Percentiles rank a stretch among this genome's conserved stretches.
phyloP scores from a whole-genome alignment of 75 land plant genomes.

The Gnetum montanum region DNA sequence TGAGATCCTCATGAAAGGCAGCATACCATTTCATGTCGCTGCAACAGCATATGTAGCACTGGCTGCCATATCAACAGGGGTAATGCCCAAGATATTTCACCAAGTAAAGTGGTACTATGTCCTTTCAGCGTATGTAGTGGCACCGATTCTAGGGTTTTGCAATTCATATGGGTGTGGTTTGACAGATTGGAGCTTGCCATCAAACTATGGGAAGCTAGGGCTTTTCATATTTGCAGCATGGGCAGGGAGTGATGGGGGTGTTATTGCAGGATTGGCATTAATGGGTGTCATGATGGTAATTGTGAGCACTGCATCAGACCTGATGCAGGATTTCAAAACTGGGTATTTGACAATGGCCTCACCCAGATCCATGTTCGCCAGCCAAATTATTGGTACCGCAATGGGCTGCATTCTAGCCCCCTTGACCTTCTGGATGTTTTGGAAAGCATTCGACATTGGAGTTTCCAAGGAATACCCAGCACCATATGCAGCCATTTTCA shows the following conservation, averaged over 20 bases:
- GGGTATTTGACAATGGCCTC: constrained; percentile 50
- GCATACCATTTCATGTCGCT: constrained; percentile 31
- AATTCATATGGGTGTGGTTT: constrained; percentile 57
- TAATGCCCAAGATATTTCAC: constrained; percentile 32
- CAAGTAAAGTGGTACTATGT: constrained; percentile 33
- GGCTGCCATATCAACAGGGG: constrained; percentile 22
- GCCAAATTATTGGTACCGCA: constrained; percentile 43
- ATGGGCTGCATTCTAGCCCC: constrained; percentile 50
- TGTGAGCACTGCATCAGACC: constrained; percentile 49
- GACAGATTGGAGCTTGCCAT: constrained; percentile 60
- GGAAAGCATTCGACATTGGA: constrained; percentile 37
- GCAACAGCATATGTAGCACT: constrained; percentile 17
- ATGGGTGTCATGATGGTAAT: constrained; percentile 67
- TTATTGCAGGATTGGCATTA: constrained; percentile 42
- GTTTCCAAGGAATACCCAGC: constrained; percentile 20
- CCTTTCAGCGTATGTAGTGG: constrained; percentile 33
- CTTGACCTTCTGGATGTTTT: constrained; percentile 45
- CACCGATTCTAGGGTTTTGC: constrained; percentile 53
- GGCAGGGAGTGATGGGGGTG: constrained; percentile 43
- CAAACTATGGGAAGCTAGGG: constrained; percentile 51
- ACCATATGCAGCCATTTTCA: constrained; percentile 34
- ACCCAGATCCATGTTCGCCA: constrained; percentile 51
- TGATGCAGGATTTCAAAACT: constrained; percentile 62
- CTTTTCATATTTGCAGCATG: constrained; percentile 57
- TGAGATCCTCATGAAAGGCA: constrained; percentile 28